These are phyloP conservation scores for Postia placenta DNA, from an alignment of 768 basidiomycete genomes.

Conservation along the genomic window DNA sequence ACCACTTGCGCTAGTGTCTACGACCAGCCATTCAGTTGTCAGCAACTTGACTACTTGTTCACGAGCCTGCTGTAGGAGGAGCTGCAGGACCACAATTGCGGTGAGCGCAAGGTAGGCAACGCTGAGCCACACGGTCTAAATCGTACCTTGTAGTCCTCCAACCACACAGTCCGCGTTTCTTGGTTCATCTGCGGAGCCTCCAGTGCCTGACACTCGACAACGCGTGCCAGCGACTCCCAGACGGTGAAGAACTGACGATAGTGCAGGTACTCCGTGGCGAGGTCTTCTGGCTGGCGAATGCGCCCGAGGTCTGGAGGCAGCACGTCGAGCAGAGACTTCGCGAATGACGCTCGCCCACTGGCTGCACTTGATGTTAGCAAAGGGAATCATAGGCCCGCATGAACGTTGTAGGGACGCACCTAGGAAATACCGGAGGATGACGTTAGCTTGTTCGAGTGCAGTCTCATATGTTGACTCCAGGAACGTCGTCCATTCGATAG, in stretches of 20 bases:
- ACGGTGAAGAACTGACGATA: slow-evolving; percentile 76
- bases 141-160: slow-evolving; percentile 56
- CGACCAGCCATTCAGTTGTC: slow-evolving; percentile 71
- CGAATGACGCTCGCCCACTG: slow-evolving; percentile 68
- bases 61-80: slow-evolving; percentile 55
- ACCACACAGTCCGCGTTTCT: slow-evolving; percentile 55
- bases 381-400: neutral
- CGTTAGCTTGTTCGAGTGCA: slow-evolving; percentile 83
- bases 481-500: slow-evolving; percentile 92
- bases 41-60: slow-evolving; percentile 65
- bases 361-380: slow-evolving; percentile 34
- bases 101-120: neutral
- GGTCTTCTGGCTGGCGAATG: slow-evolving; percentile 64
- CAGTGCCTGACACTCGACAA: slow-evolving; percentile 53
- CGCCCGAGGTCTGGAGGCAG: slow-evolving; percentile 58
- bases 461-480: slow-evolving; percentile 64
- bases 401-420: slow-evolving; percentile 43
- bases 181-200: slow-evolving; percentile 52
- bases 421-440: slow-evolving; percentile 85
- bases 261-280: slow-evolving; percentile 69
- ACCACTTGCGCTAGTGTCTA: slow-evolving; percentile 39
- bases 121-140: neutral
- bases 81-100: slow-evolving; percentile 26
- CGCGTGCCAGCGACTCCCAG: slow-evolving; percentile 59
- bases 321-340: slow-evolving; percentile 49